Base-by-base conservation (phyloP, 2,329 filamentous ascomycete genomes). In the Aureobasidium pullulans region DNA sequence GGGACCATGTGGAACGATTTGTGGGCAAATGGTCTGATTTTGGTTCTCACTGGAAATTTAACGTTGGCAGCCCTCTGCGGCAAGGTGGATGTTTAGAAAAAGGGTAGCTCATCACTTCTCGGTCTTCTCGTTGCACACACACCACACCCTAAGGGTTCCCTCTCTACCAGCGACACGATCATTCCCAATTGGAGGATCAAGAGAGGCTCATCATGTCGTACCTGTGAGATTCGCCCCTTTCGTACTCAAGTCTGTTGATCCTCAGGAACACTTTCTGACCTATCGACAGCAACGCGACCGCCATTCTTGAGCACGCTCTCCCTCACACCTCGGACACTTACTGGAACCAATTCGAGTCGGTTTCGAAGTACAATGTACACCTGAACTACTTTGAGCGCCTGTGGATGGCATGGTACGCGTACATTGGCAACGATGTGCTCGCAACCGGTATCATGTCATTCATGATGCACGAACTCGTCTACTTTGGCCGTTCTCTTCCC, bases 371-470 rank as follows among this genome's bases (percentile, higher is more conserved):
- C 81, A 94, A 96, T 82, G 83, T 95, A 60, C 84, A 91, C 66
- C 85, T 99, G 70, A 96, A 90, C 75, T 81, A 90, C 64, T 78
- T 86, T 69, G 94, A 99, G 81, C 86, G 87, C 71, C 80, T 96
- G 66, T 99, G 94, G 94, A 88, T 89, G 52, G 86, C 91, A 42
- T 97, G 91, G 93, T 99, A 99, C 74, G 84, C 93, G 15, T 99
- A 86, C 82, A 96, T 97, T 88, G 90, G 96, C 74, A 99, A 99
- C 74, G 94, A 99, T 77, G 87, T 89, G 58, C 85, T 99, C 63
- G 94, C 94, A 61, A 99, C 94, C 3, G 94, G 94, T 62, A 94
- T 99, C 78, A 88, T 97, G 89, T 96, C 91, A 69, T 99, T 99
- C 74, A 76, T 87, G 66, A 90, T 97, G 84, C 94, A 99, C 79